phyloP scores from a whole-genome alignment of 2,329 filamentous ascomycete genomes.

The Gremmenia infestans region DNA sequence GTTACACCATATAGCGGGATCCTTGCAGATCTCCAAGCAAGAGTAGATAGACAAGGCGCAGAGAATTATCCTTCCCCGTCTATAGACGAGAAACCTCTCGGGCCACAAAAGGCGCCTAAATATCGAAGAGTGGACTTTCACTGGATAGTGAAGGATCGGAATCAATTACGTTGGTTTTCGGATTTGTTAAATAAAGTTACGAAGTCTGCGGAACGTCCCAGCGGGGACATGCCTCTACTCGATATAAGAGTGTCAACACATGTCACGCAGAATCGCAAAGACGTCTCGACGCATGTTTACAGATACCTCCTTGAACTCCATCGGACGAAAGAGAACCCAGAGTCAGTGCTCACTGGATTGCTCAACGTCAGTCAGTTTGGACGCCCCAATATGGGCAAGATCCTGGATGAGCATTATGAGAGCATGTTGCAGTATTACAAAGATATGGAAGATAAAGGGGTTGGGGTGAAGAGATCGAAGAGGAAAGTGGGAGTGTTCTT shows the following conservation, averaged over 20 bases:
- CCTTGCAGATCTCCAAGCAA: conserved; percentile 47
- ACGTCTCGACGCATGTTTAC: conserved; percentile 50
- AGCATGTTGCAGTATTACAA: conserved; percentile 39
- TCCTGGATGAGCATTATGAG: conserved; percentile 50
- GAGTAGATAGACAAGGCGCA: conserved; percentile 32
- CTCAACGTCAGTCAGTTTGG: conserved; percentile 50
- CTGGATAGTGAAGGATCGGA: conserved; percentile 54
- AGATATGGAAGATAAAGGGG: conserved; percentile 3
- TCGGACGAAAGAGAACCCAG: conserved; percentile 45
- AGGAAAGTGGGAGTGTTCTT: conserved; percentile 49
- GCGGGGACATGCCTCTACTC: conserved; percentile 35
- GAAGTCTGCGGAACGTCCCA: conserved; percentile 35
- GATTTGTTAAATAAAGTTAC: conserved; percentile 48
- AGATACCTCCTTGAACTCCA: conserved; percentile 53
- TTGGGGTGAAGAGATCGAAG: conserved; percentile 5
- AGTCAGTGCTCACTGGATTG: conserved; percentile 49
- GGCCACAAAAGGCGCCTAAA: neutral
- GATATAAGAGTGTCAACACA: conserved; percentile 53
- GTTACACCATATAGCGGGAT: conserved; percentile 55
- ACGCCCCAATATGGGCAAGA: conserved; percentile 46
- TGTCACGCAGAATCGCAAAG: conserved; percentile 49
- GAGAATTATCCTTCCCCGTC: conserved; percentile 17
- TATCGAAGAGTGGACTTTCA: conserved; percentile 54
- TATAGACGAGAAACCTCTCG: neutral
- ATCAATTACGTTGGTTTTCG: conserved; percentile 53